Conservation (phyloP, 148 eudicot species). For the Heliosperma pusillum region DNA sequence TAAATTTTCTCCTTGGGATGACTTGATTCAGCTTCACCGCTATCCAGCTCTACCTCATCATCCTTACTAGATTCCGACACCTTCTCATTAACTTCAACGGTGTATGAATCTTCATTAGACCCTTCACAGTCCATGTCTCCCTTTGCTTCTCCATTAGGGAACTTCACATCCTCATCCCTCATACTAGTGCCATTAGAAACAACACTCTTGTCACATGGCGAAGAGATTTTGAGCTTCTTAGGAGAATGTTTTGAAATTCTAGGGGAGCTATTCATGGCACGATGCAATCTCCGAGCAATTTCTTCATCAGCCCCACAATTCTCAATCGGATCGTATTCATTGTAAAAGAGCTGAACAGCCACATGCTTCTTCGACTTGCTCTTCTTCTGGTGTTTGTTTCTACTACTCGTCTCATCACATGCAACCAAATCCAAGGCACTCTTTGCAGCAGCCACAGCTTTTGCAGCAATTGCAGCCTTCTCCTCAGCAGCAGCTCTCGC, state of each 20-base stretch:
- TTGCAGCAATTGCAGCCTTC: conserved; percentile 76
- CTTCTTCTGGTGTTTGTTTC: conserved; percentile 44
- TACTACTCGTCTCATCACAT: conserved; percentile 34
- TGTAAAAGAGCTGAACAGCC: conserved; percentile 51
- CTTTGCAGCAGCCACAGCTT: conserved; percentile 80
- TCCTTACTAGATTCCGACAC: conserved; percentile 34
- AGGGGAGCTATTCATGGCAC: conserved; percentile 73
- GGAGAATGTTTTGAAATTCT: conserved; percentile 52
- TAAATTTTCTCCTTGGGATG: no score
- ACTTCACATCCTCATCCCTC: conserved; percentile 20
- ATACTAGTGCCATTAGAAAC: conserved; percentile 27
- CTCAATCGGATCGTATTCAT: conserved; percentile 38
- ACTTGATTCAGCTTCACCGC: conserved; percentile 45
- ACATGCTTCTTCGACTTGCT: conserved; percentile 77
- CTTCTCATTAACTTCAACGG: conserved; percentile 39
- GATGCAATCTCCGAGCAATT: conserved; percentile 68
- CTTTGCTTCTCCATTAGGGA: conserved; percentile 40
- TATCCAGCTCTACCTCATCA: conserved; percentile 34
- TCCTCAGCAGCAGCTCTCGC: conserved; percentile 80
- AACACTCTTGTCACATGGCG: conserved; percentile 33
- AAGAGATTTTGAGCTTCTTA: conserved; percentile 50
- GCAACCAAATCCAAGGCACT: conserved; percentile 69
- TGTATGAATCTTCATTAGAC: conserved; percentile 32
- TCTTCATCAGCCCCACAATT: conserved; percentile 68
- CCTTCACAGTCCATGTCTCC: conserved; percentile 36